phyloP scores from a whole-genome alignment of 768 basidiomycete species.

The Mycena sanguinolenta region DNA sequence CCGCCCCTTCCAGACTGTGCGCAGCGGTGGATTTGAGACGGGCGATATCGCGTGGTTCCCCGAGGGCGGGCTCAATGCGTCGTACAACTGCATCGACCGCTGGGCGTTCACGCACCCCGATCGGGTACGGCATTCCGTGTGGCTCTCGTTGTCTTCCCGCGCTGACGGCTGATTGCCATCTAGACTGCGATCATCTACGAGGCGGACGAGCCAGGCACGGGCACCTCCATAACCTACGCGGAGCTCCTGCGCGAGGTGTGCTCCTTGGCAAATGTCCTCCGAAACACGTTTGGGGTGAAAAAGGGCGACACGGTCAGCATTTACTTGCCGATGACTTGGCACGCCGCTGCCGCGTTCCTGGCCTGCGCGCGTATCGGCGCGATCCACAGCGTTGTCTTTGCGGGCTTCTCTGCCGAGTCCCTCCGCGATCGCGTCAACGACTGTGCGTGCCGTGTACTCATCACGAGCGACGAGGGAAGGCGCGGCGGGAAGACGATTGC shows the following conservation, averaged over 20 bases:
- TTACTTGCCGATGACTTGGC: constrained; percentile 96
- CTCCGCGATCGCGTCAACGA: constrained; percentile 93
- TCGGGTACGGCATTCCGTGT: constrained; percentile 58
- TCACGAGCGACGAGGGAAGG: constrained; percentile 95
- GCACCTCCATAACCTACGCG: constrained; percentile 80
- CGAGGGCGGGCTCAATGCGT: constrained; percentile 91
- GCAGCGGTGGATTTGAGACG: constrained; percentile 83
- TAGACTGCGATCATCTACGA: constrained; percentile 98
- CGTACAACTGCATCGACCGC: constrained; percentile 98
- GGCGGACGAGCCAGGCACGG: constrained; percentile 92
- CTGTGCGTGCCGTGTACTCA: constrained; percentile 90
- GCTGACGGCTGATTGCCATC: neutral
- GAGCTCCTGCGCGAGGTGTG: constrained; percentile 93
- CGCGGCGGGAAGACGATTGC: constrained; percentile 97
- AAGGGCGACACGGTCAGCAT: constrained; percentile 96
- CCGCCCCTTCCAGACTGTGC: constrained; percentile 88
- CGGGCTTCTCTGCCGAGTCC: constrained; percentile 95
- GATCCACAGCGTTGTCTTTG: constrained; percentile 97
- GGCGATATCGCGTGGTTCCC: constrained; percentile 98
- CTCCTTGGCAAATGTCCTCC: constrained; percentile 92
- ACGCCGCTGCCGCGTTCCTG: constrained; percentile 95
- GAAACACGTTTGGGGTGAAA: constrained; percentile 83
- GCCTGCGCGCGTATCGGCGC: constrained; percentile 98
- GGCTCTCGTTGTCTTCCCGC: neutral
- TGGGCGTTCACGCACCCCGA: constrained; percentile 94